Evolutionary conservation across 2,329 filamentous ascomycete genomes (phyloP).

Genomic region (Pseudogymnoascus sp.): DNA sequence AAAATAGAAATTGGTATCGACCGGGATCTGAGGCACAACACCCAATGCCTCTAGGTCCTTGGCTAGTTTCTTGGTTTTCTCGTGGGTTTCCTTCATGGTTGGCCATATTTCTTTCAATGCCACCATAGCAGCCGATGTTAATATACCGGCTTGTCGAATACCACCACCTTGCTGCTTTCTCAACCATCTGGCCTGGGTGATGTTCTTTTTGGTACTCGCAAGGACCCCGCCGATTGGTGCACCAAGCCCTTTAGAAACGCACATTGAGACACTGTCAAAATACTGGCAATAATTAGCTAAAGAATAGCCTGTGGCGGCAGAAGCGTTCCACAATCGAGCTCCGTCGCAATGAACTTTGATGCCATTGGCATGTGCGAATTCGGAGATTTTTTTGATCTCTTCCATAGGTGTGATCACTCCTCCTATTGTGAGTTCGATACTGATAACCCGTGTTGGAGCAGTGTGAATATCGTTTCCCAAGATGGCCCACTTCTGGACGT

Average conservation of each 20-base stretch:
- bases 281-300: slow-evolving; percentile 58
- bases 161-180: slow-evolving; percentile 76
- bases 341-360: slow-evolving; percentile 73
- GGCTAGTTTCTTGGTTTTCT: background rate
- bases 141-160: slow-evolving; percentile 64
- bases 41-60: background rate
- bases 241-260: slow-evolving; percentile 75
- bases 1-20: background rate
- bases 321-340: slow-evolving; percentile 74
- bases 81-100: background rate
- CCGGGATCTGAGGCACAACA: background rate
- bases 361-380: slow-evolving; percentile 55
- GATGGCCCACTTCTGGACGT: slow-evolving; percentile 58
- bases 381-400: slow-evolving; percentile 60
- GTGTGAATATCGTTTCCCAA: slow-evolving; percentile 63
- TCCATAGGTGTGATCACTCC: slow-evolving; percentile 69
- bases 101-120: slow-evolving; percentile 55
- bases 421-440: slow-evolving; percentile 75
- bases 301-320: slow-evolving; percentile 57
- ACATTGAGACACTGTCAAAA: slow-evolving; percentile 69
- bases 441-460: slow-evolving; percentile 73
- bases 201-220: slow-evolving; percentile 39
- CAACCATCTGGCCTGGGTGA: slow-evolving; percentile 59
- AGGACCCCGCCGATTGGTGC: slow-evolving; percentile 73
- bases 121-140: slow-evolving; percentile 66